Percentiles rank a stretch among this genome's conserved stretches.
These are phyloP conservation scores for Syncephalastrum monosporum DNA, from an alignment of 371 early-diverging fungal genomes.

Conservation along the genomic window DNA sequence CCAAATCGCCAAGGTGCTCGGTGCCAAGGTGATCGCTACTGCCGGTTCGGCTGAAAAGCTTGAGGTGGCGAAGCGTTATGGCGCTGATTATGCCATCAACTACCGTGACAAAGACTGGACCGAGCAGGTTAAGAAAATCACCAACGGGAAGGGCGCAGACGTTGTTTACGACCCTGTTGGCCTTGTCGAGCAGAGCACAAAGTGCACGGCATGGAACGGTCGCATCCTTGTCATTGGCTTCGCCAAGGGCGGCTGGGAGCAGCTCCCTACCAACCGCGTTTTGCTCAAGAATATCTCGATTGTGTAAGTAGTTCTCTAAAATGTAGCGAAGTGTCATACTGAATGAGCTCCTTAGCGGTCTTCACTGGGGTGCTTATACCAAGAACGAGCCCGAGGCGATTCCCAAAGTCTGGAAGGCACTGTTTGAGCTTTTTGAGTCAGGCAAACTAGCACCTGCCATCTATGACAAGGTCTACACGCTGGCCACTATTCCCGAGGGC, in stretches of 20 bases:
- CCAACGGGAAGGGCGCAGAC: constrained; percentile 70
- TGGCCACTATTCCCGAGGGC: constrained; percentile 68
- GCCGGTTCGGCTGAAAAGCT: constrained; percentile 77
- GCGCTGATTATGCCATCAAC: constrained; percentile 80
- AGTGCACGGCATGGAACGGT: constrained; percentile 86
- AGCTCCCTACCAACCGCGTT: constrained; percentile 77
- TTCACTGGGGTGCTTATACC: constrained; percentile 79
- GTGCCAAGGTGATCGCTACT: constrained; percentile 87
- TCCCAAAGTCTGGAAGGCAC: constrained; percentile 68
- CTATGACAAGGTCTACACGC: constrained; percentile 66
- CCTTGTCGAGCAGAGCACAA: constrained; percentile 61
- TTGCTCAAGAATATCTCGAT: constrained; percentile 80
- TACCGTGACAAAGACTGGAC: constrained; percentile 81
- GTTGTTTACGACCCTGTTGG: constrained; percentile 84
- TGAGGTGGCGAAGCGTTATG: constrained; percentile 61
- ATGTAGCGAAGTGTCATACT: no score
- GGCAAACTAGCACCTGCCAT: constrained; percentile 69
- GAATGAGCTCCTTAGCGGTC: constrained; percentile 23
- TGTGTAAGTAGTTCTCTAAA: constrained; percentile 26
- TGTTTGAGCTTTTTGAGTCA: constrained; percentile 66
- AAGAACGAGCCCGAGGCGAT: constrained; percentile 64
- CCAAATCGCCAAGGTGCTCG: constrained; percentile 70
- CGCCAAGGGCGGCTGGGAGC: constrained; percentile 81
- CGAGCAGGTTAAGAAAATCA: constrained; percentile 69
- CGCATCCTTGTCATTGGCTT: constrained; percentile 87